These are phyloP conservation scores for Talaromyces nanjingensis DNA, from an alignment of 495 filamentous ascomycete genomes.

Conservation along the genomic window DNA sequence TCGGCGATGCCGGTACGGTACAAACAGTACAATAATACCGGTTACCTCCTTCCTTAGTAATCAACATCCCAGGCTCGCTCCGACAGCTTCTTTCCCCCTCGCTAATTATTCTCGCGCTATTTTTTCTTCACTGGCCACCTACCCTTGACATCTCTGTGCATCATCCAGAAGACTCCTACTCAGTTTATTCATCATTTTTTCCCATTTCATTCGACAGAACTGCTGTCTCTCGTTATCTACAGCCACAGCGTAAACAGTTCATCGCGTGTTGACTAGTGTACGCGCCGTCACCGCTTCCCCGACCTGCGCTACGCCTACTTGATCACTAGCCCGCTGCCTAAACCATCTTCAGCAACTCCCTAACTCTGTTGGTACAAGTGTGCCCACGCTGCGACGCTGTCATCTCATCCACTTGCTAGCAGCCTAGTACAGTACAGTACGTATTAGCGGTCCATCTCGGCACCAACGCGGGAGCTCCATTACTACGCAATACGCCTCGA, in stretches of 20 bases:
- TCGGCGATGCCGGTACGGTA: background rate
- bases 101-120: background rate
- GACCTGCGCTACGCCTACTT: constrained; percentile 29
- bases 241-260: background rate
- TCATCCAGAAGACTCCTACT: background rate
- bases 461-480: constrained; percentile 8
- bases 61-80: background rate
- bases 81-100: background rate
- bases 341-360: constrained; percentile 15
- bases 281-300: constrained; percentile 26
- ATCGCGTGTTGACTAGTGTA: background rate
- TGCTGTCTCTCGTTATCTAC: background rate
- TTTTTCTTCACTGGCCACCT: background rate
- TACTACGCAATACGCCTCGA: constrained; percentile 8
- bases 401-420: constrained; percentile 22
- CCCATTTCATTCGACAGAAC: background rate
- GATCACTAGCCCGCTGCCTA: constrained; percentile 15
- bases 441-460: constrained; percentile 1
- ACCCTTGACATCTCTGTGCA: background rate
- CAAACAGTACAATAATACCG: background rate
- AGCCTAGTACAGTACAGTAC: too few species aligned
- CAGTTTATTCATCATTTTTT: background rate
- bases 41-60: background rate
- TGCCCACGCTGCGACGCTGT: constrained; percentile 16
- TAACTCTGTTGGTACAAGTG: constrained; percentile 16